phyloP scores from a whole-genome alignment of 225 moss, liverwort and hornwort species.

The Polytrichum commune region DNA sequence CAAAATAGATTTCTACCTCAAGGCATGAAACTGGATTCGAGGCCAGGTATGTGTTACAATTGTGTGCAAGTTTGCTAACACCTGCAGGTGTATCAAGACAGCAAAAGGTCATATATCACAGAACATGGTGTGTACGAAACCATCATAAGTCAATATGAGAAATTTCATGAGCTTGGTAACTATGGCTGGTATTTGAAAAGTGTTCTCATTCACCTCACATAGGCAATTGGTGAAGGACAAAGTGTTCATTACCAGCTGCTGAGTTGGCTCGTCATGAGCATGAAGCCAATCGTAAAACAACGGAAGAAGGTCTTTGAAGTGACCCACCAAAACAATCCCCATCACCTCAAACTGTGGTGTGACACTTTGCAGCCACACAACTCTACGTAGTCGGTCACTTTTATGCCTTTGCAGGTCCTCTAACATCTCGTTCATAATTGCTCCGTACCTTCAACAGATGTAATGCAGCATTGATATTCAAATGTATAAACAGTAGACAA shows the following conservation, averaged over 20 bases:
- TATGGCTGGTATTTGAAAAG: background rate
- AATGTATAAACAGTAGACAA: too few relatives aligned
- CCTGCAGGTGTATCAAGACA: conserved; percentile 38
- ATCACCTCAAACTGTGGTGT: conserved; percentile 71
- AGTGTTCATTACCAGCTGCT: conserved; percentile 55
- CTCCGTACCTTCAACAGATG: conserved; percentile 58
- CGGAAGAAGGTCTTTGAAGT: conserved; percentile 79
- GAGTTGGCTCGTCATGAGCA: conserved; percentile 67
- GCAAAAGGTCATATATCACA: conserved; percentile 3
- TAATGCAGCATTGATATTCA: background rate
- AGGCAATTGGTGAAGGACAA: background rate
- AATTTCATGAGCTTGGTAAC: background rate
- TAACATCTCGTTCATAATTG: conserved; percentile 76
- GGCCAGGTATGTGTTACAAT: conserved; percentile 81
- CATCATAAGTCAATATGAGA: background rate
- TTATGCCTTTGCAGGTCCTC: conserved; percentile 77
- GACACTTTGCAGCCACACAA: conserved; percentile 75
- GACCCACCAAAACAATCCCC: conserved; percentile 81
- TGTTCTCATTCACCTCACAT: background rate
- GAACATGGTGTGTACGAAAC: background rate
- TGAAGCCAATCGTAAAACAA: conserved; percentile 79
- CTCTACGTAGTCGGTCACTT: conserved; percentile 47
- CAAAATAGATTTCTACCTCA: conserved; percentile 40
- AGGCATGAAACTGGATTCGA: conserved; percentile 75
- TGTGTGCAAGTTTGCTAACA: conserved; percentile 52